Percentiles rank a stretch among this genome's conserved stretches.
These are phyloP conservation scores for Macadamia tetraphylla DNA, from an alignment of 164 flowering plant genomes.

Conservation along the genomic window DNA sequence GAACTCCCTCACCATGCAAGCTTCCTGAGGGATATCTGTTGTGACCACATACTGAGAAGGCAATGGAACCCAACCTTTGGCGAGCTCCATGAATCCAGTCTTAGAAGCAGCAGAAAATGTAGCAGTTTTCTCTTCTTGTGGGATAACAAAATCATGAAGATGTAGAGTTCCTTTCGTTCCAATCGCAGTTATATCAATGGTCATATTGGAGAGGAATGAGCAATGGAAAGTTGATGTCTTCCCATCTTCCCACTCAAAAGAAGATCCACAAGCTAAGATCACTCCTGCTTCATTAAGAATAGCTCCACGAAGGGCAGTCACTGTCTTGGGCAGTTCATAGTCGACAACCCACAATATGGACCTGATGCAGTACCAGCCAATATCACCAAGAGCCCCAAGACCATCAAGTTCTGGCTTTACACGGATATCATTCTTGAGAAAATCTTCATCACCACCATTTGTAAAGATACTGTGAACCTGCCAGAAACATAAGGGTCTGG, in stretches of 20 bases:
- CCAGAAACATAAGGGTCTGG: too few relatives aligned
- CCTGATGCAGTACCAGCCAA: constrained; percentile 45
- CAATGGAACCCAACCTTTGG: constrained; percentile 19
- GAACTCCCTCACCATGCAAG: constrained; percentile 32
- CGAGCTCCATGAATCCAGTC: constrained; percentile 18
- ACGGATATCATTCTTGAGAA: constrained; percentile 32
- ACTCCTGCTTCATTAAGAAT: constrained; percentile 33
- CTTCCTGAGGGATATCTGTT: constrained; percentile 38
- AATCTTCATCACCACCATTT: constrained; percentile 11
- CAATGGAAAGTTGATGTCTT: constrained; percentile 36
- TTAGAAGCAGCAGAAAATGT: constrained; percentile 14
- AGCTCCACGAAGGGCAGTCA: constrained; percentile 23
- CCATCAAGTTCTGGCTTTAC: constrained; percentile 40
- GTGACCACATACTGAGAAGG: constrained; percentile 19
- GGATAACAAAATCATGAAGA: constrained; percentile 27
- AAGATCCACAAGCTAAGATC: constrained; percentile 27
- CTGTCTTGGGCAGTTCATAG: constrained; percentile 37
- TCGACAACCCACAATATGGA: constrained; percentile 37
- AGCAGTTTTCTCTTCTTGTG: constrained; percentile 20
- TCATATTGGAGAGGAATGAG: constrained; percentile 26
- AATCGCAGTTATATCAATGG: constrained; percentile 22
- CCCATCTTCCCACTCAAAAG: constrained; percentile 37
- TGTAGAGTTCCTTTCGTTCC: constrained; percentile 30
- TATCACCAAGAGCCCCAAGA: constrained; percentile 41
- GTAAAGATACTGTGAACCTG: constrained; percentile 6